A percentile compares a stretch with the other conserved stretches of the same genome.
Conservation (phyloP, 345 rosid species). For the Carallia brachiata region DNA sequence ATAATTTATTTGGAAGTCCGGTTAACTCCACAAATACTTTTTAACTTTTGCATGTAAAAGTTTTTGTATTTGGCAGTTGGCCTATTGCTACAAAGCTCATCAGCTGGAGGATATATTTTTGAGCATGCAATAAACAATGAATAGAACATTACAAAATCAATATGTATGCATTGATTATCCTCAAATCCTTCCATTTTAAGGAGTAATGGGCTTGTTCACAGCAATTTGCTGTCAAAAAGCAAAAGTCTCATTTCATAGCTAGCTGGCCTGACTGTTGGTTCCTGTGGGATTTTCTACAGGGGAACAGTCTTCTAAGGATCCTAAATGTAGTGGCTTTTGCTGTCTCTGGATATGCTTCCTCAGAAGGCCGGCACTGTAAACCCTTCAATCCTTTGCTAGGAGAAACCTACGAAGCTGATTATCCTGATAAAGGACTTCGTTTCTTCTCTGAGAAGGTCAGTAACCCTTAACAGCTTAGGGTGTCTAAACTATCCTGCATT, state of each 20-base stretch:
- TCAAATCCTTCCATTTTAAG: not conserved
- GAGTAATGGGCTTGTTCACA: not conserved
- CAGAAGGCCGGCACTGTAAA: constrained; percentile 93
- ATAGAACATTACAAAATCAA: too few relatives aligned
- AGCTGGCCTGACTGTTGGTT: not conserved
- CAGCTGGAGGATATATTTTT: not conserved
- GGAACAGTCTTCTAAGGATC: constrained; percentile 69
- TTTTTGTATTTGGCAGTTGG: not conserved
- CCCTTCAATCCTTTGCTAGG: constrained; percentile 98
- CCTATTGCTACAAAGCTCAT: not conserved
- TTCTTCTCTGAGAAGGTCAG: constrained; percentile 98
- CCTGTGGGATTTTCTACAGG: constrained; percentile 40
- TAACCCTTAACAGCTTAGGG: not conserved
- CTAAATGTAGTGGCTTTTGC: constrained; percentile 95
- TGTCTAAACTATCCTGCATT: not conserved
- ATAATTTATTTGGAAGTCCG: too few relatives aligned
- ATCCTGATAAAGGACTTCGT: constrained; percentile 80
- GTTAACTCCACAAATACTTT: not conserved
- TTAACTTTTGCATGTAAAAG: too few relatives aligned
- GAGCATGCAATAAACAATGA: not conserved
- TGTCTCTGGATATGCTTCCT: constrained; percentile 91
- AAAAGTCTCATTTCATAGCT: constrained; percentile 5
- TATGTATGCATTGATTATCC: not conserved
- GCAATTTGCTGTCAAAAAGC: not conserved
- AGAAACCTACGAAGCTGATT: constrained; percentile 97